Conservation (phyloP, 352 stramenopile species). For the Pythium plurisporium region DNA sequence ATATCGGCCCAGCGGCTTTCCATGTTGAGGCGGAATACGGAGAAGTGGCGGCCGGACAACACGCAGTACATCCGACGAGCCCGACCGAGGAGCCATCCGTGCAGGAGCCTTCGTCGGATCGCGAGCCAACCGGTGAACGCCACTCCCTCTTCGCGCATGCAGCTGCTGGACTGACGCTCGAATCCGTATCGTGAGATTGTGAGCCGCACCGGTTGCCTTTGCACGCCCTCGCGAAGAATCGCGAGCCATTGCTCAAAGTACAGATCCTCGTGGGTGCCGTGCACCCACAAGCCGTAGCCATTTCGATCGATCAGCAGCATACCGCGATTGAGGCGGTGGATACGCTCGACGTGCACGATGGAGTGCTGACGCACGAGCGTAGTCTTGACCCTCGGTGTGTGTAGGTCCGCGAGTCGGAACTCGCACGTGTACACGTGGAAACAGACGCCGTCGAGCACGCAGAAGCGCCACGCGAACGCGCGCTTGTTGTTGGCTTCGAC, state of each 20-base stretch:
- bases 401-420: constrained; percentile 3
- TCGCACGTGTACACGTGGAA: constrained; percentile 24
- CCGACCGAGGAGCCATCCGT: constrained; percentile 15
- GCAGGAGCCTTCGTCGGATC: constrained; percentile 14
- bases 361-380: constrained; percentile 4
- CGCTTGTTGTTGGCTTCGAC: constrained; percentile 29
- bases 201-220: not conserved
- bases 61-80: constrained; percentile 31
- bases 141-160: too few relatives aligned
- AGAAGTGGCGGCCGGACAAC: constrained; percentile 25
- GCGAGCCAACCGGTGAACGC: constrained; percentile 31
- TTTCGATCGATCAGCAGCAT: constrained; percentile 30
- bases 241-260: constrained; percentile 40
- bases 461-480: constrained; percentile 37
- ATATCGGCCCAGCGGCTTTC: constrained; percentile 37
- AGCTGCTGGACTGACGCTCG: constrained; percentile 12
- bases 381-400: not conserved
- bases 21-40: constrained; percentile 35
- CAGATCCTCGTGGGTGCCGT: constrained; percentile 25
- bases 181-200: constrained; percentile 18
- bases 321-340: constrained; percentile 40
- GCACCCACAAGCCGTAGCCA: constrained; percentile 31
- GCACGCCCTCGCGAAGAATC: constrained; percentile 19
- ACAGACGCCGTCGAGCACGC: constrained; percentile 32
- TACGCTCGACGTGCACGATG: constrained; percentile 30